Base-by-base conservation (phyloP, 2,329 filamentous ascomycete species). In the Monosporascus sp. region DNA sequence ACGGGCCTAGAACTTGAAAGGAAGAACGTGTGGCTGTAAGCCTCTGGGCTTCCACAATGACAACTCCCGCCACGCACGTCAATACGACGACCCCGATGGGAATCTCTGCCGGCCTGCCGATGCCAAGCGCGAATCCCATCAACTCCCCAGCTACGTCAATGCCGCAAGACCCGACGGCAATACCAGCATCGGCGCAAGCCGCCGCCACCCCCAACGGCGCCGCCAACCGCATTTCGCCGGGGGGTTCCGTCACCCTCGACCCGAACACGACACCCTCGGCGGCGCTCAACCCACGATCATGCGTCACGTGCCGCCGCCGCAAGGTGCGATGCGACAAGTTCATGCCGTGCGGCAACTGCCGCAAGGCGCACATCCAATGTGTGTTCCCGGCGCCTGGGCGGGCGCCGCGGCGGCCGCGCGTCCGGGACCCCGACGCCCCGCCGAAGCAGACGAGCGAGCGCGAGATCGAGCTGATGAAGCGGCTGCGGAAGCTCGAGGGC, bases 261-360 rank as follows among this genome's bases (percentile, higher is more conserved):
- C 67, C 67, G 17, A 64, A 57, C 48, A 58, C 61, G 26, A 64
- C 65, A 3, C 66, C 66, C 6, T 67, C 66, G 5, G 61, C 62
- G 6, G 53, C 60, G 22, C 55, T 70, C 16, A 69, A 69, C 31
- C 67, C 68, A 8, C 60, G 68, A 43, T 76, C 73, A 26, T 81
- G 79, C 59, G 74, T 80, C 17, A 81, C 77, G 27, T 82, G 79
- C 61, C 69, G 79, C 3, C 70, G 73, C 46, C 72, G 82, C 45
- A 85, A 85, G 64, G 88, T 91, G 52, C 86, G 87, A 64, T 91
- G 88, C 76, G 86, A 91, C 73, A 91, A 91, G 73, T 79, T 82
- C 63, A 83, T 89, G 75, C 86, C 87, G 17, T 91, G 88, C 69
- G 83, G 83, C 62, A 91, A 91, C 68, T 91, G 88, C 68, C 81